A percentile compares a stretch with the other conserved stretches of the same genome.
These are phyloP conservation scores for Mycena olivaceomarginata DNA, from an alignment of 768 basidiomycete species.

Conservation along the genomic window DNA sequence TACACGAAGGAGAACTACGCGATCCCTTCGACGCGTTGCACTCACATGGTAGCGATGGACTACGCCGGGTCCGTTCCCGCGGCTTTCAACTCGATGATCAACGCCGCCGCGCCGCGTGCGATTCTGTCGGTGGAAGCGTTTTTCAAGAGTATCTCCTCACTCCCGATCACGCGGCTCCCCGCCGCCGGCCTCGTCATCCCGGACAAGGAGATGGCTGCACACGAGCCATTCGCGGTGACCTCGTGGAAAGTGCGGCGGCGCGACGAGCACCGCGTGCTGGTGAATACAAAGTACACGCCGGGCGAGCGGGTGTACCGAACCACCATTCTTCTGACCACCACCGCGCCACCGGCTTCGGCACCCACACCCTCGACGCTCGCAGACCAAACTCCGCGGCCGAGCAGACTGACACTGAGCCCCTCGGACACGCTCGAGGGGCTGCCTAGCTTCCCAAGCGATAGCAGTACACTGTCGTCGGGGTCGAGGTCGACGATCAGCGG, in stretches of 20 bases:
- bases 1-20: slow-evolving; percentile 95
- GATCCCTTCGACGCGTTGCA: slow-evolving; percentile 95
- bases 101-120: slow-evolving; percentile 82
- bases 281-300: slow-evolving; percentile 73
- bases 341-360: slow-evolving; percentile 37
- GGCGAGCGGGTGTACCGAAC: slow-evolving; percentile 71
- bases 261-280: slow-evolving; percentile 75
- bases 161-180: slow-evolving; percentile 84
- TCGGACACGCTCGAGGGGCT: slow-evolving; percentile 39
- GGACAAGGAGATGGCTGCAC: slow-evolving; percentile 65
- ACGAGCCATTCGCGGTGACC: slow-evolving; percentile 63
- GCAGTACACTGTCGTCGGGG: slow-evolving; percentile 40
- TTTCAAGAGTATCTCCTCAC: slow-evolving; percentile 78
- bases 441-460: slow-evolving; percentile 33
- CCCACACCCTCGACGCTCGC: slow-evolving; percentile 45
- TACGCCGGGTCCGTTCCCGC: slow-evolving; percentile 91
- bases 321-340: slow-evolving; percentile 68
- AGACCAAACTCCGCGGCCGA: slow-evolving; percentile 61
- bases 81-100: slow-evolving; percentile 91
- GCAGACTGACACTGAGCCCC: slow-evolving; percentile 57
- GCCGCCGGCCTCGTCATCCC: slow-evolving; percentile 75
- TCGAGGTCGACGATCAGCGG: slow-evolving; percentile 38
- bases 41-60: slow-evolving; percentile 89
- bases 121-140: slow-evolving; percentile 86
- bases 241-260: slow-evolving; percentile 78